Evolutionary conservation across 1,284 basidiomycete species (phyloP), one percentile per base, ranked within the genome.

Genomic region (Puccinia coronata): DNA sequence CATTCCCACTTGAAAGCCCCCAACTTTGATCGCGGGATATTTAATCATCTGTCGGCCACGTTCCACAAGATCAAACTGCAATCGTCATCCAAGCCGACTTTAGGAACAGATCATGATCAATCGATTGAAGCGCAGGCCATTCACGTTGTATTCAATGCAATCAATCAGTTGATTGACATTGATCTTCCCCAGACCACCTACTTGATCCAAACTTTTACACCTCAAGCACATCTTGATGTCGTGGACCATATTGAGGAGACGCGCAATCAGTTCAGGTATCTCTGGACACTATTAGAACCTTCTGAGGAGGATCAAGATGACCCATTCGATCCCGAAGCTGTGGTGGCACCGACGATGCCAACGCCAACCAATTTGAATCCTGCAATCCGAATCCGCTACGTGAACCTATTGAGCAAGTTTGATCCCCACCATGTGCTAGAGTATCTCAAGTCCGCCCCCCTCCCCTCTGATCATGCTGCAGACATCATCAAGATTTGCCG

Each of bases 1-100:
- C 87, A 88, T 55, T 92, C 93, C 2, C 92, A 92, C 83, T 85
- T 98, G 47, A 88, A 90, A n/a, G 95, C 98, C 86, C 89, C 90
- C 0, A 90, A 91, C 57, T 86, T 92, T 31, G 89, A 88, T n/a
- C 84, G 88, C 2, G 86, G 92, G 41, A 84, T 94, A 2, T 92
- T 96, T 84, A 85, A 86, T 23, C 89, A 88, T 65, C 85, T 94
- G 0, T 89, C 88, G 51, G 8, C 53, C 23, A 80, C 70, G 25
- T 34, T 80, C 36, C 85, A 88, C 31, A 87, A 87, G 18, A 71
- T 71, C 69, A 71, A 71, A 34, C 67, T 9, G 6, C 28, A 47
- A 70, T 49, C 25, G n/a, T n/a, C n/a, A n/a, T n/a, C n/a, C 8
- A 82, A 83, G 2, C 82, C 82, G 39, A 74, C 86, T 63, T 84